Evolutionary conservation across 176 grass and related monocot species (phyloP).

Genomic region (Cocos nucifera): DNA sequence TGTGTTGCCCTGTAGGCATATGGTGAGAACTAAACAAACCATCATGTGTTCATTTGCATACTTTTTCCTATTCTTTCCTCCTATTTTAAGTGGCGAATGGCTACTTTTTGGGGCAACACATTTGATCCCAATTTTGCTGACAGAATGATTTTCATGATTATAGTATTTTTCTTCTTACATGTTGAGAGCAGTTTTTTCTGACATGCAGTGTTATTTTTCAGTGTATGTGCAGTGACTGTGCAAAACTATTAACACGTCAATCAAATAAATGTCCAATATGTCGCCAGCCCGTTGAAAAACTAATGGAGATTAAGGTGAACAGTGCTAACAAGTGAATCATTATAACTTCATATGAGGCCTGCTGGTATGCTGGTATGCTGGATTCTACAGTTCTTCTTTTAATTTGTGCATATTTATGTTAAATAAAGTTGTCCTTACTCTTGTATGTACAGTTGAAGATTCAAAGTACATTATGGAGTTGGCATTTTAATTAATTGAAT

Average conservation of each 20-base stretch:
- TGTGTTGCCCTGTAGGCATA: slow-evolving; percentile 88
- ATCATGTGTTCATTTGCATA: too few relatives aligned
- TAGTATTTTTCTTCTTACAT: too few relatives aligned
- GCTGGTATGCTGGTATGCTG: slow-evolving; percentile 11
- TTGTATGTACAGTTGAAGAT: neutral
- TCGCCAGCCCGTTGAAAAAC: slow-evolving; percentile 72
- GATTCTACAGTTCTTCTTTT: neutral
- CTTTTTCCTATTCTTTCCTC: too few relatives aligned
- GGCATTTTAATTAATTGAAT: too few relatives aligned
- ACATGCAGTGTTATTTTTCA: slow-evolving; percentile 35
- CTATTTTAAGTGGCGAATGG: too few relatives aligned
- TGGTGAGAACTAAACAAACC: slow-evolving; percentile 45
- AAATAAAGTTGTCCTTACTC: neutral
- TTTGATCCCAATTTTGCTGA: too few relatives aligned
- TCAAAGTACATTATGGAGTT: too few relatives aligned
- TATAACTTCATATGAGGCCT: neutral
- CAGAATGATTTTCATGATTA: too few relatives aligned
- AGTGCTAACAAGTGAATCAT: slow-evolving; percentile 25
- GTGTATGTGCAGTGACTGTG: slow-evolving; percentile 97
- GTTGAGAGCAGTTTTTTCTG: slow-evolving; percentile 2
- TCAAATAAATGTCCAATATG: slow-evolving; percentile 99
- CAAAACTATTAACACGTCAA: slow-evolving; percentile 71
- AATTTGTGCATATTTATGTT: neutral
- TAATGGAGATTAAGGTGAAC: slow-evolving; percentile 80
- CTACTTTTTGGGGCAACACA: too few relatives aligned